Evolutionary conservation across 1,284 basidiomycete genomes (phyloP).

Genomic region (Fomitopsis palustris): DNA sequence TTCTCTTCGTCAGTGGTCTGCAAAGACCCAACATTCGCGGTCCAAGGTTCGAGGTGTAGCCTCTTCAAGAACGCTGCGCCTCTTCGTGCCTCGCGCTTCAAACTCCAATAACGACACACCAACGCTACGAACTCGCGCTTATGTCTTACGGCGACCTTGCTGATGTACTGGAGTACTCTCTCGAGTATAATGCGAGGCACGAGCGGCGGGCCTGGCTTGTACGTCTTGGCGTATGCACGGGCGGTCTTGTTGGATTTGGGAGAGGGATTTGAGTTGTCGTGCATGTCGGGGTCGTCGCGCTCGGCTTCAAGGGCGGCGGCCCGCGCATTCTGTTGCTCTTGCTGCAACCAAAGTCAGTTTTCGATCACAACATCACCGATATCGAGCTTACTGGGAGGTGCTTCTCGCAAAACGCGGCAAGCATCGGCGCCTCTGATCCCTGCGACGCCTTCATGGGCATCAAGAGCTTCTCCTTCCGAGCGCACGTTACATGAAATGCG

Average conservation of each 20-base stretch:
- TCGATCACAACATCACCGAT: neutral
- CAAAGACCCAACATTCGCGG: slow-evolving; percentile 67
- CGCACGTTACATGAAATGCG: slow-evolving; percentile 96
- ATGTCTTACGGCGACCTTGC: slow-evolving; percentile 71
- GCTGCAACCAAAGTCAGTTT: slow-evolving; percentile 33
- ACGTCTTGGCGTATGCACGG: slow-evolving; percentile 78
- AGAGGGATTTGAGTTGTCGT: slow-evolving; percentile 31
- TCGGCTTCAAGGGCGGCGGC: slow-evolving; percentile 53
- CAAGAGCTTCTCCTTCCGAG: slow-evolving; percentile 78
- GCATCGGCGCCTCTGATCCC: slow-evolving; percentile 62
- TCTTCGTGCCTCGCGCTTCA: slow-evolving; percentile 90
- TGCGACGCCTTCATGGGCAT: slow-evolving; percentile 86
- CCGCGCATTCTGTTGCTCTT: slow-evolving; percentile 64
- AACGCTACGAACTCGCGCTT: slow-evolving; percentile 76
- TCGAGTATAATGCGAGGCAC: slow-evolving; percentile 74
- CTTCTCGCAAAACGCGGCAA: slow-evolving; percentile 84
- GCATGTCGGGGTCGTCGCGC: slow-evolving; percentile 29
- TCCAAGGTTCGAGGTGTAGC: slow-evolving; percentile 97
- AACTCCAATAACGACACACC: slow-evolving; percentile 93
- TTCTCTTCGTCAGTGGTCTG: slow-evolving; percentile 83
- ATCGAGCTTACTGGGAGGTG: slow-evolving; percentile 75
- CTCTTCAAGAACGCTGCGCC: slow-evolving; percentile 94
- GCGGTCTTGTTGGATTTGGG: slow-evolving; percentile 62
- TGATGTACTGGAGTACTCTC: slow-evolving; percentile 76
- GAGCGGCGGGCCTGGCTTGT: slow-evolving; percentile 74